phyloP scores from a whole-genome alignment of 805 yeast genomes.

The Torulaspora gathmanii region DNA sequence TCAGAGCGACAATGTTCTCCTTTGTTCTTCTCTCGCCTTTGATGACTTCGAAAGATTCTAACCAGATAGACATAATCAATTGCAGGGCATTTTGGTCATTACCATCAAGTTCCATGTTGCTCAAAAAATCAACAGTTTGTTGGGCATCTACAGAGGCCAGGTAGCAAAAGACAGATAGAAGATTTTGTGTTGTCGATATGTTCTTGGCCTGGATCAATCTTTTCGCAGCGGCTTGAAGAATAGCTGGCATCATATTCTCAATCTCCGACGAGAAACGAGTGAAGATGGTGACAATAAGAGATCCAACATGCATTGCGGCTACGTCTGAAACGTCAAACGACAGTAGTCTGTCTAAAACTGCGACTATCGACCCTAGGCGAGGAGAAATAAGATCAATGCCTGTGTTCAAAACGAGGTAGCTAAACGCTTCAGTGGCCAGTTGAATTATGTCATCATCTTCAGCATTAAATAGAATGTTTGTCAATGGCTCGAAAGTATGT shows the following conservation, averaged over 20 bases:
- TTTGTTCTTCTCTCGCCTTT: slow-evolving; percentile 72
- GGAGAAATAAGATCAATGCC: slow-evolving; percentile 23
- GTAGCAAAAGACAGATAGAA: slow-evolving; percentile 70
- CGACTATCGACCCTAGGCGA: slow-evolving; percentile 35
- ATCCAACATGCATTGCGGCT: slow-evolving; percentile 75
- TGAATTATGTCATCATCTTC: slow-evolving; percentile 77
- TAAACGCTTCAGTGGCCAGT: slow-evolving; percentile 68
- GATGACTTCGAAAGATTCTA: slow-evolving; percentile 71
- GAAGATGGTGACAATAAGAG: slow-evolving; percentile 55
- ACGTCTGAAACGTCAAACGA: slow-evolving; percentile 69
- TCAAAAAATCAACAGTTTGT: slow-evolving; percentile 60
- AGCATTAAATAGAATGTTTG: slow-evolving; percentile 36
- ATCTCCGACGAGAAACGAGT: slow-evolving; percentile 45
- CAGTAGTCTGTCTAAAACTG: slow-evolving; percentile 59
- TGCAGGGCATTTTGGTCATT: slow-evolving; percentile 43
- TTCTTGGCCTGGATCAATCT: slow-evolving; percentile 65
- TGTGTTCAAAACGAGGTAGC: slow-evolving; percentile 48
- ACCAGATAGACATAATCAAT: slow-evolving; percentile 72
- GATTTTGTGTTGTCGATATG: slow-evolving; percentile 68
- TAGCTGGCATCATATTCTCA: slow-evolving; percentile 41
- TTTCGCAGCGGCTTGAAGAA: slow-evolving; percentile 68
- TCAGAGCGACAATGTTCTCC: slow-evolving; percentile 63
- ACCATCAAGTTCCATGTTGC: slow-evolving; percentile 35
- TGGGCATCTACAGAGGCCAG: slow-evolving; percentile 58
- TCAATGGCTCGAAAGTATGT: slow-evolving; percentile 27